Base-by-base conservation (phyloP, 2,329 filamentous ascomycete species). In the Beauveria sp. region DNA sequence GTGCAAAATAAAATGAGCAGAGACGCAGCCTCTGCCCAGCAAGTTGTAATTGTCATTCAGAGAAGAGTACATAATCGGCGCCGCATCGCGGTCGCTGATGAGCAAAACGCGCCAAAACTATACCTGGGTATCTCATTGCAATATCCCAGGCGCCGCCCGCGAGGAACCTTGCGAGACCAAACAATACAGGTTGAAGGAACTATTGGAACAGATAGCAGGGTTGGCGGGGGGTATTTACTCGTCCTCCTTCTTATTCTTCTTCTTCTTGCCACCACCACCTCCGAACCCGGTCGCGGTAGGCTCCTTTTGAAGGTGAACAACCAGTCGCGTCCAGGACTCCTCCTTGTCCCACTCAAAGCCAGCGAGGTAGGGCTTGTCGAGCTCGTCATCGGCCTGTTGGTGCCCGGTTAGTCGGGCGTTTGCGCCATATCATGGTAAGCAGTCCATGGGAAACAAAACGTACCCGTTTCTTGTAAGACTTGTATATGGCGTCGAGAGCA, bases 281-380 rank as follows among this genome's bases (percentile, higher is more conserved):
- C 70, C 74, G 65, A 76, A 71, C 64, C 76, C 74, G 64, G 80
- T 76, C 55, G 77, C 77, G 24, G 83, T 82, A 64, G 85, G 85
- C 68, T 88, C 83, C 76, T 87, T 88, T 75, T 88, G 88, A 73
- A 93, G 89, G 77, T 95, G 92, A 52, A 97, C 92, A 70, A 96
- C 81, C 71, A 98, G 83, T 66, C 86, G 85, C 60, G 90, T 93
- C 87, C 91, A 96, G 72, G 87, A 91, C 77, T 96, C 91, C 69
- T 96, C 89, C 74, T 89, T 90, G 77, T 96, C 90, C 93, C 93
- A 97, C 82, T 96, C 92, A 79, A 98, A 97, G 67, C 93, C 93
- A 70, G 88, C 88, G 68, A 98, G 88, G 82, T 93, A 91, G 66
- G 93, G 91, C 67, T 84, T 82, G 61, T 93, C 90, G 64, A 98